Evolutionary conservation across 2,329 filamentous ascomycete species (phyloP).

Genomic region (Colletotrichum ledebouriae): DNA sequence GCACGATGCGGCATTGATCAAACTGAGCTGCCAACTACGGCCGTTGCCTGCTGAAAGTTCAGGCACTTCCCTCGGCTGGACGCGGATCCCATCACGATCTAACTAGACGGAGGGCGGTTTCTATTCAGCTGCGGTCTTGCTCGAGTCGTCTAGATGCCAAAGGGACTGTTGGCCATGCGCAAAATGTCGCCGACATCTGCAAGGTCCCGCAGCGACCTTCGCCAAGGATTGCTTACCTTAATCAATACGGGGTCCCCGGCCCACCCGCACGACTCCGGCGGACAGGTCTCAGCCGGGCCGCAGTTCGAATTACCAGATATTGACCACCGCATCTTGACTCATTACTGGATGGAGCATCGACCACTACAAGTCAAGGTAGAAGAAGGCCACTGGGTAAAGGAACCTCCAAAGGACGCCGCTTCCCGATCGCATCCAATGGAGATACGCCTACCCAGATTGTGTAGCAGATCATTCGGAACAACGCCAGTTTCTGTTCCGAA

Average conservation of each 20-base stretch:
- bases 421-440: conserved; percentile 6
- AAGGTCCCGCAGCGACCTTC: conserved; percentile 2
- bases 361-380: neutral
- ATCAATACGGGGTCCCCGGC: conserved; percentile 22
- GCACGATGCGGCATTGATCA: too few relatives aligned
- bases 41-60: too few relatives aligned
- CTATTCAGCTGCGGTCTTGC: neutral
- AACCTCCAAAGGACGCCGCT: conserved; percentile 30
- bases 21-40: too few relatives aligned
- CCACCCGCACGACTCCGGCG: conserved; percentile 13
- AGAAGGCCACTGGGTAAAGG: conserved; percentile 2
- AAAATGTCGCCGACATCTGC: neutral
- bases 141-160: neutral
- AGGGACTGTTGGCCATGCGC: neutral
- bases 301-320: conserved; percentile 9
- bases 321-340: neutral
- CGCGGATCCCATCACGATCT: too few relatives aligned
- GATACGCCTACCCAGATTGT: conserved; percentile 1
- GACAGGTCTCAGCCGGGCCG: conserved; percentile 14
- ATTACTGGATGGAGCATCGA: neutral
- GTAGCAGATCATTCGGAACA: conserved; percentile 36
- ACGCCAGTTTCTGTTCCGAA: conserved; percentile 25
- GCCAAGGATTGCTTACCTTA: conserved; percentile 21
- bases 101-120: too few relatives aligned
- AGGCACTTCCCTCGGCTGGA: too few relatives aligned